A percentile compares a stretch with the other conserved stretches of the same genome.
phyloP scores from a whole-genome alignment of 768 basidiomycete genomes.

The Cytidiella melzeri region DNA sequence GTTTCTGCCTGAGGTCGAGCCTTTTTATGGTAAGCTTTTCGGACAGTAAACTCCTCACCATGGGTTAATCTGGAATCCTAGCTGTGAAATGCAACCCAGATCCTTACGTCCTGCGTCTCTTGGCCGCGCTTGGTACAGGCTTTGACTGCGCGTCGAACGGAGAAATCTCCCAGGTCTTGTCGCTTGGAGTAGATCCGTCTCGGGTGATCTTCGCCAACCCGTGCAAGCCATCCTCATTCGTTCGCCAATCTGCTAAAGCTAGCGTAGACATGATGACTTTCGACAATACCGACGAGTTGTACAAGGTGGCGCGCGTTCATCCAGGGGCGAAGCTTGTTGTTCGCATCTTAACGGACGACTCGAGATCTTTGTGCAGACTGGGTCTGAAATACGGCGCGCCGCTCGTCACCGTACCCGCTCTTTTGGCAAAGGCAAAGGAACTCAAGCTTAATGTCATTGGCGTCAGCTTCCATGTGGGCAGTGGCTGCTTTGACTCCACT shows the following conservation, averaged over 20 bases:
- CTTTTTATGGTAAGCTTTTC: constrained; percentile 76
- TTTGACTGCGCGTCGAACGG: constrained; percentile 97
- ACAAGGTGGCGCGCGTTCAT: constrained; percentile 82
- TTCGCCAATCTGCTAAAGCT: constrained; percentile 73
- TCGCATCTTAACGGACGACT: constrained; percentile 97
- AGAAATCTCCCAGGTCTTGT: constrained; percentile 80
- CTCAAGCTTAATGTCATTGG: constrained; percentile 84
- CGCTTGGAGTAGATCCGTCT: constrained; percentile 64
- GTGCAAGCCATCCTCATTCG: constrained; percentile 93
- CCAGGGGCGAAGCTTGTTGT: constrained; percentile 82
- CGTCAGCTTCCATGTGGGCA: constrained; percentile 97
- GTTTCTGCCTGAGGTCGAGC: constrained; percentile 79
- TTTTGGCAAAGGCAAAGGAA: constrained; percentile 75
- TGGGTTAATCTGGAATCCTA: constrained; percentile 29
- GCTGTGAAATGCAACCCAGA: constrained; percentile 99
- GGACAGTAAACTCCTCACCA: constrained; percentile 8
- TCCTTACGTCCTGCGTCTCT: constrained; percentile 84
- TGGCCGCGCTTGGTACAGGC: constrained; percentile 84
- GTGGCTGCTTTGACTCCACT: constrained; percentile 89
- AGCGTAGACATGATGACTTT: constrained; percentile 96
- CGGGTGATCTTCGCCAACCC: constrained; percentile 98
- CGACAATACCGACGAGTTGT: constrained; percentile 93
- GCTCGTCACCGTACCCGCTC: constrained; percentile 66
- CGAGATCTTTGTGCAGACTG: constrained; percentile 87
- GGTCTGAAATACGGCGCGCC: constrained; percentile 97